Base-by-base conservation (phyloP, 169 alveolate genomes). In the Plasmodium inui region DNA sequence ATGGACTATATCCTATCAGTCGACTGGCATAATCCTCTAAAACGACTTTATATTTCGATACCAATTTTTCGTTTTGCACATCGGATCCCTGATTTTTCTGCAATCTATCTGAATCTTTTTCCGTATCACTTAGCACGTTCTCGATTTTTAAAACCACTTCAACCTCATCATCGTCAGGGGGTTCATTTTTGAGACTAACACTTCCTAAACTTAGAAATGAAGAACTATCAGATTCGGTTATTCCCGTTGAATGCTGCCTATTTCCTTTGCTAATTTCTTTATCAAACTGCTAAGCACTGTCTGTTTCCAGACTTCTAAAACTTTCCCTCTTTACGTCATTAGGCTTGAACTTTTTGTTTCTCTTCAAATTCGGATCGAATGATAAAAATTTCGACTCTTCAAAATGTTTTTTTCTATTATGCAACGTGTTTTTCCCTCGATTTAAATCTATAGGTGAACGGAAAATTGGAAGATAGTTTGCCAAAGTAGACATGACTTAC, bases 191-290 rank as follows among this genome's bases (percentile, higher is more conserved):
- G 5, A 26, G 53, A 12, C 50, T 9, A 78, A 19, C 17, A 26
- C 28, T 78, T 39, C 53, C 53, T 32, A 78, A 39, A 26, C 71
- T 78, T 78, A 78, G 1, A 78, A 78, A 78, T 78, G 84, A 78
- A 78, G 84, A 0, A 26, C 12, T 37, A 3, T 39, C 7, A 19
- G 53, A 39, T 39, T 19, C 41, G 26, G n/a, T 39, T 34, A n/a
- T 14, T 78, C 34, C 61, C 39, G 53, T 30, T 39, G 30, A 6
- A 39, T 39, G 39, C 9, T 78, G 39, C 41, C 50, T 39, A 37
- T 17, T 78, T 1, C 3, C 10, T 39, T 78, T 78, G 50, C 26
- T 78, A 44, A 78, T 19, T 78, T 37, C 61, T 39, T 39, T 78
- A 78, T 78, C 53, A 17, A 32, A 32, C 41, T 34, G 55, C n/a